Base-by-base conservation (phyloP, 2,329 filamentous ascomycete species). In the Alternaria triticimaculans region DNA sequence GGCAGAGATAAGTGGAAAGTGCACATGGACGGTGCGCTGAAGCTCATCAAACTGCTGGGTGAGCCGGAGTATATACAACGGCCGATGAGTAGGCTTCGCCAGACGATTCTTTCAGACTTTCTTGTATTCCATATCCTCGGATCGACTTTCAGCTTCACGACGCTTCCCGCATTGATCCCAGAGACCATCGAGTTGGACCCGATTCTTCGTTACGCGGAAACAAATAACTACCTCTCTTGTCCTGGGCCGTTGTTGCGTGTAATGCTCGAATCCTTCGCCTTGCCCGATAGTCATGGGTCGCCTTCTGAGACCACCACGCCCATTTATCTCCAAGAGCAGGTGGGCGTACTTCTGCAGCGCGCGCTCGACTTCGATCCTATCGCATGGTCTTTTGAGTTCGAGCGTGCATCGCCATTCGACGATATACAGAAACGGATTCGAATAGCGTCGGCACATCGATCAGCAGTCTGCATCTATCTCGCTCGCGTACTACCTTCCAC, bases 1-100 rank as follows among this genome's bases (percentile, higher is more conserved):
- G 84, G 84, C 14, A 81, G 80, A 53, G 84, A 83, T 11, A 81
- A 84, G 33, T 86, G 84, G 84, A 85, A 81, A 66, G 80, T 83
- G 33, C 84, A 86, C 62, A 80, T 85, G 53, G 82, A 84, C 62
- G 84, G 84, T 7, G 84, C 84, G n/a, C 82, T 82, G 65, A 81
- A 80, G 58, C 75, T 86, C 20, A 78, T 86, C 25, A 77, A 80
- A 43, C 76, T 76, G 9, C 74, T 83, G 26, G 75, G 78, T 58
- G 70, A 72, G 12, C 72, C 74, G 20, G 61, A 71, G 3, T 76
- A 73, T 37, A 26, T 72, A 26, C 73, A 76, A 25, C 65, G 64
- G 15, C 68, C 72, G 3, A 79, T 79, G 72, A 80, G 74, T 53
- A 66, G 68, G 56, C 58, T 80, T 12, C 76, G 78, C 7, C 71